A percentile compares a stretch with the other conserved stretches of the same genome.
Conservation (phyloP, 306 rosid species). For the Myrica gale region DNA sequence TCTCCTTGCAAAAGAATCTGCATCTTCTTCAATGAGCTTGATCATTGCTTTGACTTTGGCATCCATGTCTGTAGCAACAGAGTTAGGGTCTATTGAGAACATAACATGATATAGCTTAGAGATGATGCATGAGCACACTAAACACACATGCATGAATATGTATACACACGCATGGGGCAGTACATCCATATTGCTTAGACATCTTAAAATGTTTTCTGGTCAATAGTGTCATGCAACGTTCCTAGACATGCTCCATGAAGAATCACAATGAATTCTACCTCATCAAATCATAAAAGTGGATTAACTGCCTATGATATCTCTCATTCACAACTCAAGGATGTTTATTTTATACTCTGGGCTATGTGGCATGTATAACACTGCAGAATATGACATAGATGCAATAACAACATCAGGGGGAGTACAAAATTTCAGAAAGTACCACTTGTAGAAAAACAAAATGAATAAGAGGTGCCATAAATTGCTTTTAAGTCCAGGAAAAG, state of each 20-base stretch:
- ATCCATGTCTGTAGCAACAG: constrained; percentile 76
- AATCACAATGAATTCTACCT: neutral
- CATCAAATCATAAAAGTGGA: neutral
- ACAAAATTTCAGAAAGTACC: neutral
- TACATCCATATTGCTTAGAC: neutral
- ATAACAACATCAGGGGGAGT: neutral
- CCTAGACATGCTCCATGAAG: constrained; percentile 2
- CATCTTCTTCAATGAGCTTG: constrained; percentile 99
- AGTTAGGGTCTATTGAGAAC: constrained; percentile 22
- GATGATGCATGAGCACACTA: neutral
- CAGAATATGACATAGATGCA: neutral
- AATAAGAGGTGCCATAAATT: neutral
- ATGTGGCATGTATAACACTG: neutral
- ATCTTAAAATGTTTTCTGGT: neutral
- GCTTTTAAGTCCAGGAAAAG: neutral
- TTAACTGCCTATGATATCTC: neutral
- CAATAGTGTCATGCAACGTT: neutral
- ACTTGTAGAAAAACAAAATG: neutral
- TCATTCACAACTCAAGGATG: neutral
- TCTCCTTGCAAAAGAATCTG: constrained; percentile 98
- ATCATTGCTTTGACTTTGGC: constrained; percentile 96
- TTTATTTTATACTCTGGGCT: neutral
- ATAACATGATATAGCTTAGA: neutral
- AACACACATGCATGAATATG: neutral
- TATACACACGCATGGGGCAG: neutral